phyloP scores from a whole-genome alignment of 1,284 basidiomycete genomes.

The Boletellus deceptivus region DNA sequence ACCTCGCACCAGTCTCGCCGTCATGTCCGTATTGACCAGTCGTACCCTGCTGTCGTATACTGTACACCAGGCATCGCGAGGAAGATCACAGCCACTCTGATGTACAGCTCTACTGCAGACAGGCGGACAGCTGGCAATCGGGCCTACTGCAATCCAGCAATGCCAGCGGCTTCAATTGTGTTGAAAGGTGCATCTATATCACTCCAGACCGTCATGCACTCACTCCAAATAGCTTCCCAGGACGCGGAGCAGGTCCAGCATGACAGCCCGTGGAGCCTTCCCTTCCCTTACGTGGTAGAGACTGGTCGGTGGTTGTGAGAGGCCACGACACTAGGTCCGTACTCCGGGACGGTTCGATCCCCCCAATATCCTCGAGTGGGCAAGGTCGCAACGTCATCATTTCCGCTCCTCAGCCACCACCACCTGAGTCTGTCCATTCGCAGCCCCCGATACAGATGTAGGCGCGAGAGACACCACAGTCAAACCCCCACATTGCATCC shows the following conservation, averaged over 20 bases:
- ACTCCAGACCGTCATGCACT: not conserved
- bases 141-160: constrained; percentile 16
- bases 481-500: constrained; percentile 50
- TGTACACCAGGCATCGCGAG: no score
- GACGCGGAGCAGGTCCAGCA: constrained; percentile 1
- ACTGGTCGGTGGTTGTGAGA: not conserved
- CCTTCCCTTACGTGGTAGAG: not conserved
- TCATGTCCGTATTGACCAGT: no score
- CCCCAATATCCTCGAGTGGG: not conserved
- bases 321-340: not conserved
- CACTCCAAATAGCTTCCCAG: not conserved
- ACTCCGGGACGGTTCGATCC: not conserved
- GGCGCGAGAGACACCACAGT: not conserved
- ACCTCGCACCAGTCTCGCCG: no score
- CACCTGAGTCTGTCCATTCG: not conserved
- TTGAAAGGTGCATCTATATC: not conserved
- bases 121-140: not conserved
- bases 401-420: constrained; percentile 11
- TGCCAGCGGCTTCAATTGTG: constrained; percentile 9
- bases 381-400: constrained; percentile 20
- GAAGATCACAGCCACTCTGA: constrained; percentile 15
- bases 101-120: not conserved
- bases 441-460: constrained; percentile 1
- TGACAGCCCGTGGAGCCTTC: constrained; percentile 15
- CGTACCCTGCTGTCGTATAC: no score